Conservation (phyloP, 306 rosid genomes). For the Acacia crassicarpa region DNA sequence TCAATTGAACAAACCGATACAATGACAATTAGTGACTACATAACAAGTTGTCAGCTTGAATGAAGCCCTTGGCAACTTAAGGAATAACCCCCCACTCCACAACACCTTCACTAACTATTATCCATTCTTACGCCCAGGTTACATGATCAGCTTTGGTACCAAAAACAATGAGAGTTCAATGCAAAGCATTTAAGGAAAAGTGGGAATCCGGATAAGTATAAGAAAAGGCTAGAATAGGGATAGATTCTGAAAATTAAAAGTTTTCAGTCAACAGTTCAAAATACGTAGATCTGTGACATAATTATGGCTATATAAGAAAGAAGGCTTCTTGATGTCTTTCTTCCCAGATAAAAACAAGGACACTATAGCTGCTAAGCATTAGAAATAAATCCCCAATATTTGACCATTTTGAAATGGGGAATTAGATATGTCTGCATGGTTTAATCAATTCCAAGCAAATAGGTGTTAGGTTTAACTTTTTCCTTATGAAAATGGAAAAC, state of each 20-base stretch:
- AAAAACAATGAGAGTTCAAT: not conserved
- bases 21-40: slow-evolving; percentile 1
- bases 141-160: slow-evolving; percentile 12
- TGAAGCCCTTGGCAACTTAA: slow-evolving; percentile 24
- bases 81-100: not conserved
- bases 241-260: slow-evolving; percentile 14
- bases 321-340: slow-evolving; percentile 3
- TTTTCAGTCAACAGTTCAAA: not conserved
- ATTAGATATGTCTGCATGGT: not conserved
- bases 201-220: not conserved
- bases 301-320: not conserved
- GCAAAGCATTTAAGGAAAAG: slow-evolving; percentile 17
- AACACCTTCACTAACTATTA: not conserved
- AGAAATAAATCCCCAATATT: not conserved
- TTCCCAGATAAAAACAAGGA: not conserved
- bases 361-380: not conserved
- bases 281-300: not conserved
- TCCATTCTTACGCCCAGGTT: not conserved
- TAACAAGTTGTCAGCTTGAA: slow-evolving; percentile 12
- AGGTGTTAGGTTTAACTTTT: not conserved
- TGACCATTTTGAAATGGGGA: not conserved
- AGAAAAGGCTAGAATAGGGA: slow-evolving; percentile 9
- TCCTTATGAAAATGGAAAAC: not conserved
- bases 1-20: slow-evolving; percentile 16
- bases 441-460: not conserved